Evolutionary conservation across 2,329 filamentous ascomycete genomes (phyloP).

Genomic region (Trichophyton schoenleinii): DNA sequence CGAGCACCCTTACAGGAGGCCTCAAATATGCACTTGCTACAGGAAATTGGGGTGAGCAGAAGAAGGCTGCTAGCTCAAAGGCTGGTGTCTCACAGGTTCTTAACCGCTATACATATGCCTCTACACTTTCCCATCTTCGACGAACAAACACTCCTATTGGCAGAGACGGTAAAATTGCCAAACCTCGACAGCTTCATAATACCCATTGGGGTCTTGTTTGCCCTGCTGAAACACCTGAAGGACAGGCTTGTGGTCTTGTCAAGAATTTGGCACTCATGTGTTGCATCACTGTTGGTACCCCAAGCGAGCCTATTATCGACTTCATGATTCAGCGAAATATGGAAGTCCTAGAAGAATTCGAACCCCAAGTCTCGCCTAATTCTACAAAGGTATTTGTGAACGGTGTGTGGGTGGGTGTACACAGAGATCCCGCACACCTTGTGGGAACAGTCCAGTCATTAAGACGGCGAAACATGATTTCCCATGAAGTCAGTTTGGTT

Average conservation of each 20-base stretch:
- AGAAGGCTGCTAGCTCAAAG: slow-evolving; percentile 89
- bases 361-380: slow-evolving; percentile 69
- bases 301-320: slow-evolving; percentile 77
- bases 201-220: slow-evolving; percentile 98
- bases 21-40: slow-evolving; percentile 95
- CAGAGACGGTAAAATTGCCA: slow-evolving; percentile 94
- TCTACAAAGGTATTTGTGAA: slow-evolving; percentile 98
- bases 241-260: slow-evolving; percentile 93
- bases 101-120: slow-evolving; percentile 94
- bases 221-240: slow-evolving; percentile 93
- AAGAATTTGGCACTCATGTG: slow-evolving; percentile 98
- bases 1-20: slow-evolving; percentile 79
- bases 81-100: slow-evolving; percentile 96
- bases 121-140: slow-evolving; percentile 89
- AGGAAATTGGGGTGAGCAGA: slow-evolving; percentile 98
- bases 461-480: slow-evolving; percentile 68
- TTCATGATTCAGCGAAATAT: slow-evolving; percentile 95
- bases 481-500: slow-evolving; percentile 85
- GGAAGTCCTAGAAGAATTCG: slow-evolving; percentile 93
- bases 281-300: slow-evolving; percentile 90
- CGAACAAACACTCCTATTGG: slow-evolving; percentile 97
- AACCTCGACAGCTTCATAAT: slow-evolving; percentile 94
- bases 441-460: slow-evolving; percentile 67
- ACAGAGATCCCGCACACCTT: slow-evolving; percentile 74
- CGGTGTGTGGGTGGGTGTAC: slow-evolving; percentile 93